Base-by-base conservation (phyloP, 2,329 filamentous ascomycete genomes). In the Lachnellula arida region DNA sequence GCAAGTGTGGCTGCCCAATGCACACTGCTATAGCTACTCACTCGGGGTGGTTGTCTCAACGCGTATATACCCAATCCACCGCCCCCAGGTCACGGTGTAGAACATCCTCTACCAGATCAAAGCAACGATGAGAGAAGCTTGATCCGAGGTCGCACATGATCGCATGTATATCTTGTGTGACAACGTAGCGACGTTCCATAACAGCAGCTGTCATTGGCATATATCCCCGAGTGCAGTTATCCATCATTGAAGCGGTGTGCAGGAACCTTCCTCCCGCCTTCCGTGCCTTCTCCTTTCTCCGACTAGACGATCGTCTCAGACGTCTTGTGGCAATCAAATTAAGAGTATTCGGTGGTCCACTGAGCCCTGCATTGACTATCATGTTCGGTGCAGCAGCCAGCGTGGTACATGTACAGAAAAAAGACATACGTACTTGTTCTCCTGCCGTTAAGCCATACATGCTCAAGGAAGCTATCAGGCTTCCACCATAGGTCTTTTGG, bases 201-300 rank as follows among this genome's bases (percentile, higher is more conserved):
- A 35, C 51, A 43, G 32, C 48, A 53, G 44, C 50, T 40, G 40
- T 40, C 54, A 60, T 63, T 58, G 53, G 57, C 37, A 59, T 54
- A 23, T 59, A 19, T 40, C 43, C 40, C 53, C 49, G 43, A 49
- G 53, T 53, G 39, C 43, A 58, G 49, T n/a, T 17, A 39, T 55
- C 40, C 28, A 22, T 28, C 19, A 37, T 61, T 60, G 46, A 50
- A 61, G 61, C 61, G 61, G 61, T 63, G 61, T 59, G 56, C 23
- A 48, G 35, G 43, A 34, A 39, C 40, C 28, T 55, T 35, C 57
- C 53, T 53, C 55, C 49, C 46, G 17, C 39, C 19, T 23, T 44
- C 42, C 47, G 59, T 28, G 56, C 60, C 50, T 58, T 46, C 57
- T 42, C 25, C 46, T 25, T 22, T 32, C 48, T 53, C 49, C 48